Evolutionary conservation across 805 yeast genomes (phyloP), one percentile per base, ranked within the genome.

Genomic region (Starmerella scarabaei): DNA sequence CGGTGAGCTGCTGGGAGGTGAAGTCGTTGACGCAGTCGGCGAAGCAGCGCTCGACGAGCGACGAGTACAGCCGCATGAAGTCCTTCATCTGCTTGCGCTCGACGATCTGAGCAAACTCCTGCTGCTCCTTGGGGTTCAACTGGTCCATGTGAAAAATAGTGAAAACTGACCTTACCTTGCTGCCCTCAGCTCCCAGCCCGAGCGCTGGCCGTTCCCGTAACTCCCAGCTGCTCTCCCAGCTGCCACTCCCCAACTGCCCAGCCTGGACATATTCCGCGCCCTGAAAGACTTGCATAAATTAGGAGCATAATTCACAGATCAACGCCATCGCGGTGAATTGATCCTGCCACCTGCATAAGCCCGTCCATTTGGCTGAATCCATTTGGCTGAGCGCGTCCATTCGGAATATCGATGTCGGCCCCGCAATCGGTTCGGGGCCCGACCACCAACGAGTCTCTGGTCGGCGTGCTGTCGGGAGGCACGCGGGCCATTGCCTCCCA

Each of bases 61-160:
- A 80, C 50, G 97, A 85, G 73, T 91, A 91, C 43, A 80, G 69
- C 67, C 91, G 80, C 97, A 91, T 88, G 78, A 88, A 91, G 63
- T 88, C 98, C 65, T 81, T 82, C 95, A 91, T 86, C 67, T 88
- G 98, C 71, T 88, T 88, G 61, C 81, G 86, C 67, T 88, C 98
- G 50, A 88, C 94, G 49, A 88, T 68, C 63, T 79, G 86, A 66
- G 85, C 94, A 66, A 88, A 88, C 55, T 85, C 88, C 65, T 85
- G 95, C 67, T 91, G 97, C 67, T 88, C 98, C 61, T 83, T 81
- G 60, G 77, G 77, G 72, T 88, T 88, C 55, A 88, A 72, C 64
- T 83, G 93, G 59, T 88, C 98, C 98, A 88, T 88, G 41, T 5
- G 12, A 15, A n/a, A 18, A 32, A 32, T 20, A 32, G 15, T 9